A percentile compares a stretch with the other conserved stretches of the same genome.
Conservation (phyloP, 73 alveolate genomes). For the Breviolum minutum region DNA sequence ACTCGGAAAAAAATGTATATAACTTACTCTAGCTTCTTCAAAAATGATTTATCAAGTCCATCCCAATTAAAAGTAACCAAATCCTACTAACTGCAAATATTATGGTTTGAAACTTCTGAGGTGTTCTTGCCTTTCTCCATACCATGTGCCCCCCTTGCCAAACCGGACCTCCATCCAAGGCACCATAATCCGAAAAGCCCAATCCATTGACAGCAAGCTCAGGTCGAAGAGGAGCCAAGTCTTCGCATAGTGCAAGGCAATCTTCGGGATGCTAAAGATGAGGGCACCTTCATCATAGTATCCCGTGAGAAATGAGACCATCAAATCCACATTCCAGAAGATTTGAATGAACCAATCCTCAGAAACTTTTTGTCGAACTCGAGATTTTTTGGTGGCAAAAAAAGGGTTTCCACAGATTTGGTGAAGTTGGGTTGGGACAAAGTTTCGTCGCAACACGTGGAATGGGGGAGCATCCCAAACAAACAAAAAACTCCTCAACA, state of each 20-base stretch:
- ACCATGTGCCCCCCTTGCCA: no score
- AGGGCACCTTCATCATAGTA: slow-evolving; percentile 65
- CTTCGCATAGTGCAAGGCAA: slow-evolving; percentile 76
- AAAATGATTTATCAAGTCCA: not conserved
- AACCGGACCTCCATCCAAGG: no score
- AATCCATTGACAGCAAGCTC: slow-evolving; percentile 46
- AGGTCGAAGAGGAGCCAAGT: slow-evolving; percentile 83
- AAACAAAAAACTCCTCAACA: not conserved
- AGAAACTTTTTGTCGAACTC: not conserved
- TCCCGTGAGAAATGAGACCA: slow-evolving; percentile 47
- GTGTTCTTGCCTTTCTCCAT: no score
- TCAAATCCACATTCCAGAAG: slow-evolving; percentile 58
- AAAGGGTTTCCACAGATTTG: not conserved
- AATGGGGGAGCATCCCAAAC: not conserved
- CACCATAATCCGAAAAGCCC: slow-evolving; percentile 59
- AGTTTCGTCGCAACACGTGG: not conserved
- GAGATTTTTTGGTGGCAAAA: no score
- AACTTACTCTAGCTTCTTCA: no score
- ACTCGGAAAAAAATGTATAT: no score
- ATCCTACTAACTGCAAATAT: no score
- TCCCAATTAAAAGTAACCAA: no score
- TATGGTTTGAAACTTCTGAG: no score
- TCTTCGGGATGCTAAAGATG: slow-evolving; percentile 7
- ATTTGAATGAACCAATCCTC: slow-evolving; percentile 58
- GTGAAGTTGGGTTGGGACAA: not conserved